A percentile compares a stretch with the other conserved stretches of the same genome.
These are phyloP conservation scores for Crithidia bombi DNA, from an alignment of 208 protist genomes.

Conservation along the genomic window DNA sequence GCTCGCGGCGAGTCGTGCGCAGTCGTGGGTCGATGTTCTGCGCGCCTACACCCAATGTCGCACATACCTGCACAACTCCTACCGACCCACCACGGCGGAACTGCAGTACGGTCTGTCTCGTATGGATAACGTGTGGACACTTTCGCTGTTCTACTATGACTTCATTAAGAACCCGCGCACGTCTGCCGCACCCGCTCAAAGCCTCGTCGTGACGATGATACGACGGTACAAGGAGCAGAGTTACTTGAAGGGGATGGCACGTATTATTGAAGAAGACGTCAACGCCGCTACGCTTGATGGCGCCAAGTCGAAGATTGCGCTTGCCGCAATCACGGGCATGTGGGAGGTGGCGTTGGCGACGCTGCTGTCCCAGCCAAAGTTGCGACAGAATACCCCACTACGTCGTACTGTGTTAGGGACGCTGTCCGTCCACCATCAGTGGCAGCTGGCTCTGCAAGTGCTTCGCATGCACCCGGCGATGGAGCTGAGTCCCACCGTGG, in stretches of 20 bases:
- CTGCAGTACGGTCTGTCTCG: slow-evolving; percentile 60
- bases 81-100: slow-evolving; percentile 62
- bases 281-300: slow-evolving; percentile 48
- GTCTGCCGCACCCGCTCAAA: slow-evolving; percentile 28
- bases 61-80: slow-evolving; percentile 50
- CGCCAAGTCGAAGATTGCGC: slow-evolving; percentile 52
- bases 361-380: slow-evolving; percentile 36
- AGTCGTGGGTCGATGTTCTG: slow-evolving; percentile 77
- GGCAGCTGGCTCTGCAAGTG: slow-evolving; percentile 50
- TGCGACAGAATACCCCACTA: slow-evolving; percentile 36
- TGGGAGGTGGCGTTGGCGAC: slow-evolving; percentile 74
- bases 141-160: slow-evolving; percentile 81
- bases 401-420: slow-evolving; percentile 57
- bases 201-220: slow-evolving; percentile 55
- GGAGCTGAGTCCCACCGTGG: slow-evolving; percentile 38
- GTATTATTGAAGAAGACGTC: slow-evolving; percentile 85
- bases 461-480: slow-evolving; percentile 27
- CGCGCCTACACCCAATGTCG: slow-evolving; percentile 50
- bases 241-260: slow-evolving; percentile 53
- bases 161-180: slow-evolving; percentile 62
- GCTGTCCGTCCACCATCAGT: slow-evolving; percentile 46
- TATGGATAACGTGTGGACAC: slow-evolving; percentile 73
- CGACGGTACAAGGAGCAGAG: slow-evolving; percentile 49
- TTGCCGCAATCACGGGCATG: slow-evolving; percentile 73
- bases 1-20: slow-evolving; percentile 52